Conservation (phyloP, 352 stramenopile genomes). For the Aphanomyces stellatus region DNA sequence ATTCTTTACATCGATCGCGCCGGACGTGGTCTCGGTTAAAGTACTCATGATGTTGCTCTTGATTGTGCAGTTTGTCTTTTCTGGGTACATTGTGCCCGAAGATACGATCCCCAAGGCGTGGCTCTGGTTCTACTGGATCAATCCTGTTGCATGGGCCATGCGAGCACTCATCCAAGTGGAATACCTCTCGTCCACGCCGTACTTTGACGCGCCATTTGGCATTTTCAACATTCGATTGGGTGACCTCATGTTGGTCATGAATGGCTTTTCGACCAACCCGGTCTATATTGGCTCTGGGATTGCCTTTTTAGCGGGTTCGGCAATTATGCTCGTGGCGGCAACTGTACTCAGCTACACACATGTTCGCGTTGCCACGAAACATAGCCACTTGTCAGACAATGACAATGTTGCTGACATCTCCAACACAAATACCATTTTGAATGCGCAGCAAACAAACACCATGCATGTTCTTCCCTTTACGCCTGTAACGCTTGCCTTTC, state of each 20-base stretch:
- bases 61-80: slow-evolving; percentile 10
- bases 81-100: slow-evolving; percentile 1
- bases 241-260: neutral
- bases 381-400: neutral
- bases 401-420: too few relatives aligned
- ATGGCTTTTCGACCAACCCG: neutral
- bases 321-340: neutral
- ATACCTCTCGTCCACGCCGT: neutral
- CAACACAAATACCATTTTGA: too few relatives aligned
- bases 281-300: neutral
- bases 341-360: neutral
- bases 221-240: neutral
- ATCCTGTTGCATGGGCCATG: slow-evolving; percentile 11
- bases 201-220: neutral
- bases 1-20: too few relatives aligned
- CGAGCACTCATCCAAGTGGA: neutral
- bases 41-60: neutral
- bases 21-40: too few relatives aligned
- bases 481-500: slow-evolving; percentile 42
- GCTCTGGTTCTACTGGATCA: slow-evolving; percentile 8
- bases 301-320: neutral
- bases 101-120: neutral
- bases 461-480: slow-evolving; percentile 16
- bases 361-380: neutral
- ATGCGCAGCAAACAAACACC: neutral